Evolutionary conservation across 257 asterid genomes (phyloP), one percentile per base, ranked within the genome.

Genomic region (Nicotiana otophora): DNA sequence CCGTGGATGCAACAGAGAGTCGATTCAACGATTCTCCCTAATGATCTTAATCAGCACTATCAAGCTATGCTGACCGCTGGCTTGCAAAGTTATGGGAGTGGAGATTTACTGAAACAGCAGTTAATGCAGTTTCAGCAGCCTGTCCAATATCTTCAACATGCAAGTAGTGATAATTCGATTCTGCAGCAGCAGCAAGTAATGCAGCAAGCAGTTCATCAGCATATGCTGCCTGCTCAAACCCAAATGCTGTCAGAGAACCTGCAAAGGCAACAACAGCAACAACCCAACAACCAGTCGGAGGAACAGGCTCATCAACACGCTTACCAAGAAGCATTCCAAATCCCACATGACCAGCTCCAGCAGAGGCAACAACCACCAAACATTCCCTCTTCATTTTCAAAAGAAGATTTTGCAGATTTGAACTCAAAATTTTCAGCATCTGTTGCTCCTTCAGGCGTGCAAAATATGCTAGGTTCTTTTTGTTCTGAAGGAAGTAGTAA

Each of bases 1-100:
- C 98, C 98, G 5, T 92, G 92, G 95, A 91, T 92, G 95, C 97
- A 92, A 85, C 98, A 96, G 92, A 89, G 97, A 78, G 82, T 89
- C 5, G 98, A 94, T 83, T 94, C 97, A 0, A 65, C 87, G n/a
- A 80, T 87, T 89, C 67, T 88, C 62, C 92, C 91, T 55, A 92
- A 85, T 46, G 98, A 96, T 84, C 90, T 93, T 28, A 87, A 90
- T 69, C 97, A 92, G 90, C 99, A 91, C 74, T 96, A 94, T 81
- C 99, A 93, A 88, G 93, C 96, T 62, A 90, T 94, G 89, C 75
- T 94, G 82, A 91, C 97, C 7, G 85, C 91, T 1, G 97, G 97
- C 34, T 69, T 90, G 85, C 97, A 92, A 68, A 90, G 89, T 85
- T 90, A 80, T 55, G 93, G 94, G 54, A 81, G 89, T 20, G 94